A percentile compares a stretch with the other conserved stretches of the same genome.
phyloP scores from a whole-genome alignment of 495 filamentous ascomycete genomes.

The Aspergillus campestris region DNA sequence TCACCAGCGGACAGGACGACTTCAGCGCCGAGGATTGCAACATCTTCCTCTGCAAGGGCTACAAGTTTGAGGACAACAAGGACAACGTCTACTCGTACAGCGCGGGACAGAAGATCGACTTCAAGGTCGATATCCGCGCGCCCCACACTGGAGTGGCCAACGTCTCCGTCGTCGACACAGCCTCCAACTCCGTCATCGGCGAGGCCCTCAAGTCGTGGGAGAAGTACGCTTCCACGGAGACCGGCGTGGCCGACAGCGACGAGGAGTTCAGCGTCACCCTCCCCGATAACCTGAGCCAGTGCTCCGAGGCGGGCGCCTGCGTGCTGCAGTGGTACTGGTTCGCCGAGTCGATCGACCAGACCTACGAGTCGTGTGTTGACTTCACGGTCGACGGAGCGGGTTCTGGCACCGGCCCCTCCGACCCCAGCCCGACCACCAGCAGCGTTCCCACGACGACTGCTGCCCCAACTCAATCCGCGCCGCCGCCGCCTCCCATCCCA shows the following conservation, averaged over 20 bases:
- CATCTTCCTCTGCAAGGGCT: conserved; percentile 63
- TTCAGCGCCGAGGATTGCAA: conserved; percentile 54
- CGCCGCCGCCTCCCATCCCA: conserved; percentile 5
- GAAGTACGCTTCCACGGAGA: conserved; percentile 43
- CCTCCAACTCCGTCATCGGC: conserved; percentile 49
- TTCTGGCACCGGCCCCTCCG: conserved; percentile 10
- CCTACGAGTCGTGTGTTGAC: conserved; percentile 67
- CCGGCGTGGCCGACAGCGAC: conserved; percentile 45
- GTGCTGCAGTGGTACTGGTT: conserved; percentile 68
- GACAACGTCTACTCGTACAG: conserved; percentile 55
- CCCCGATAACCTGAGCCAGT: conserved; percentile 51
- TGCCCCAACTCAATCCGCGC: conserved; percentile 1
- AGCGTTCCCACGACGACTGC: background rate
- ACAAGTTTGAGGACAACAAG: conserved; percentile 63
- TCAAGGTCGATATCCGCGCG: conserved; percentile 52
- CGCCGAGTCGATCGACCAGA: conserved; percentile 55
- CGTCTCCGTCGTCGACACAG: conserved; percentile 59
- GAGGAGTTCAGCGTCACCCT: conserved; percentile 59
- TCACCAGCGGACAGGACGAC: conserved; percentile 43
- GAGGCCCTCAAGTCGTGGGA: conserved; percentile 49
- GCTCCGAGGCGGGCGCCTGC: conserved; percentile 52
- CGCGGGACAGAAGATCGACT: conserved; percentile 49
- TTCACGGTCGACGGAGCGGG: conserved; percentile 46
- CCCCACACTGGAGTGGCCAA: conserved; percentile 61
- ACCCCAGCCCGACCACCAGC: conserved; percentile 5